These are phyloP conservation scores for Trichoderma simmonsii DNA, from an alignment of 2,329 filamentous ascomycete species.

Conservation along the genomic window DNA sequence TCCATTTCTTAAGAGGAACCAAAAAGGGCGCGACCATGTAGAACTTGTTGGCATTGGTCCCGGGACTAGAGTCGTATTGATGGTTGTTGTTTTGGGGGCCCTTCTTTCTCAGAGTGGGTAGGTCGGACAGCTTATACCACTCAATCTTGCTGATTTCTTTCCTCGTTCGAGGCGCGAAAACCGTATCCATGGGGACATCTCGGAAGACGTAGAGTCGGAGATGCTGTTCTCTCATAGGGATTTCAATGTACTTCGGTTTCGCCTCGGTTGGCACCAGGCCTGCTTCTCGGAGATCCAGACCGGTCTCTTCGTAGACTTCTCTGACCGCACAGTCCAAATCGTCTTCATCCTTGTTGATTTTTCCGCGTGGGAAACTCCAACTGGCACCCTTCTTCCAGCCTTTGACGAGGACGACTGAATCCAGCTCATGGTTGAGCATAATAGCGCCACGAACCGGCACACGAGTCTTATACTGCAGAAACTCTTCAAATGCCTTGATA, in stretches of 20 bases:
- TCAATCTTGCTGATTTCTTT: slow-evolving; percentile 98
- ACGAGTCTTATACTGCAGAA: slow-evolving; percentile 89
- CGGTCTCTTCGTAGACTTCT: slow-evolving; percentile 95
- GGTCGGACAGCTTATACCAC: slow-evolving; percentile 88
- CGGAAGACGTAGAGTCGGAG: slow-evolving; percentile 90
- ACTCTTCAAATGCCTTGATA: slow-evolving; percentile 82
- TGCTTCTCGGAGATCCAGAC: slow-evolving; percentile 74
- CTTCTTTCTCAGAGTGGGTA: slow-evolving; percentile 78
- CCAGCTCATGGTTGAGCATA: slow-evolving; percentile 90
- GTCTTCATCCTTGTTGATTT: slow-evolving; percentile 96
- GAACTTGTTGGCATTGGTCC: slow-evolving; percentile 75
- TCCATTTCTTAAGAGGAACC: slow-evolving; percentile 82
- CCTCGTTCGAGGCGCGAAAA: slow-evolving; percentile 84
- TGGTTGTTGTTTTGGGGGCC: slow-evolving; percentile 40
- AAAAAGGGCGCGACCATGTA: slow-evolving; percentile 98
- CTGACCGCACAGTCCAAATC: slow-evolving; percentile 91
- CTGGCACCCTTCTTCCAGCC: slow-evolving; percentile 96
- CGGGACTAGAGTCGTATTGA: slow-evolving; percentile 55
- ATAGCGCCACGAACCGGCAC: slow-evolving; percentile 94
- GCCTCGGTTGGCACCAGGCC: slow-evolving; percentile 71
- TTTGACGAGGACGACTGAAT: slow-evolving; percentile 87
- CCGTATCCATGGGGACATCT: slow-evolving; percentile 78
- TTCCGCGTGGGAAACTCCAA: slow-evolving; percentile 95
- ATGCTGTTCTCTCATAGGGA: slow-evolving; percentile 89
- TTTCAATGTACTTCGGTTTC: slow-evolving; percentile 78